Percentiles rank a stretch among this genome's conserved stretches.
These are phyloP conservation scores for Citeromyces matritensis DNA, from an alignment of 805 yeast genomes.

Conservation along the genomic window DNA sequence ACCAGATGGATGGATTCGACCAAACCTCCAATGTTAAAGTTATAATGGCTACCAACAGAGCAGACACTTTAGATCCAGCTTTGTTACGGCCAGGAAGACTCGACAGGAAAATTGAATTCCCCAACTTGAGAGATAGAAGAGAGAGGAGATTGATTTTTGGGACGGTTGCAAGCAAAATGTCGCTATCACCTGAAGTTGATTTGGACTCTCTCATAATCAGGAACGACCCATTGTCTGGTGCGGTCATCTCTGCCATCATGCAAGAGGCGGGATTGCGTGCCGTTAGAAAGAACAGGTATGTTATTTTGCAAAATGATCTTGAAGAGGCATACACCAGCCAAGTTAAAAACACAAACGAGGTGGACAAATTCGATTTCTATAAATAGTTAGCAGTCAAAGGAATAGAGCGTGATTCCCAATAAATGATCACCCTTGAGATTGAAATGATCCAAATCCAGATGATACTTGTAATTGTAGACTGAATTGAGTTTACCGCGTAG, in stretches of 20 bases:
- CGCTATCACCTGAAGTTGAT: slow-evolving; percentile 95
- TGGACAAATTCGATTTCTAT: slow-evolving; percentile 95
- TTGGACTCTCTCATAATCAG: slow-evolving; percentile 88
- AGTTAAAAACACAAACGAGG: slow-evolving; percentile 90
- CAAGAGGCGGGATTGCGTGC: slow-evolving; percentile 99
- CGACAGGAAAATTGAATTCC: slow-evolving; percentile 97
- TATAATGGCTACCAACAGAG: slow-evolving; percentile 98
- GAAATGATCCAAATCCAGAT: slow-evolving; percentile 64
- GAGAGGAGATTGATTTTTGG: slow-evolving; percentile 94
- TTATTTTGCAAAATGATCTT: slow-evolving; percentile 87
- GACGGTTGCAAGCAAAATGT: slow-evolving; percentile 94
- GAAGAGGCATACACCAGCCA: slow-evolving; percentile 97
- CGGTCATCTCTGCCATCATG: slow-evolving; percentile 96
- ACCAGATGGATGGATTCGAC: slow-evolving; percentile 99
- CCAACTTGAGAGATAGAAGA: slow-evolving; percentile 90
- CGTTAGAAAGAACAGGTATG: slow-evolving; percentile 94
- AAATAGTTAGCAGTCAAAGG: slow-evolving; percentile 26
- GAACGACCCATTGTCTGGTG: slow-evolving; percentile 95
- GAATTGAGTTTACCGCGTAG: slow-evolving; percentile 3
- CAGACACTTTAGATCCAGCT: slow-evolving; percentile 98
- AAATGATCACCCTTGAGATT: slow-evolving; percentile 26
- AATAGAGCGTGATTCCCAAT: slow-evolving; percentile 53
- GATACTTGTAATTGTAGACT: slow-evolving; percentile 25
- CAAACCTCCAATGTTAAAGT: slow-evolving; percentile 92
- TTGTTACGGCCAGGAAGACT: slow-evolving; percentile 95